Conservation (phyloP, 2,329 filamentous ascomycete species). For the Trichophyton rubrum region DNA sequence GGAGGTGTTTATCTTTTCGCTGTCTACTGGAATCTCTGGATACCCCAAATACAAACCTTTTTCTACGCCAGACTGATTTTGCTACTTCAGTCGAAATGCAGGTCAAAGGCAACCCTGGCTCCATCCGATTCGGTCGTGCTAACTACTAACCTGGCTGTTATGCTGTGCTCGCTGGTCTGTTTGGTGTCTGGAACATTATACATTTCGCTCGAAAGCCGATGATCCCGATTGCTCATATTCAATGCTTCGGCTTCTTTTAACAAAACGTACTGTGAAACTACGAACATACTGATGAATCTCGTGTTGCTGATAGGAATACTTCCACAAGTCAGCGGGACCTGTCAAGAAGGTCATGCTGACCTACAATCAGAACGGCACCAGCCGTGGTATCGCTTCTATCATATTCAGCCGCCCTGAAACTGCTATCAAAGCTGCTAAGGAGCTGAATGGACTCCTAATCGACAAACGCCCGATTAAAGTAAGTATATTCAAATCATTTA, state of each 20-base stretch:
- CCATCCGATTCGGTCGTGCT: background rate
- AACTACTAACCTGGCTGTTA: conserved; percentile 33
- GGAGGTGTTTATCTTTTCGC: background rate
- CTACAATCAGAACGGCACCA: conserved; percentile 83
- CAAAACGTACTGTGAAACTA: conserved; percentile 8
- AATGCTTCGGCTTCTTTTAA: conserved; percentile 13
- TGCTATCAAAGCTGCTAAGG: conserved; percentile 70
- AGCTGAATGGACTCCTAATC: conserved; percentile 78
- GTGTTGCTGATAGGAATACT: conserved; percentile 77
- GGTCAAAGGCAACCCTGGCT: background rate
- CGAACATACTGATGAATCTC: conserved; percentile 34
- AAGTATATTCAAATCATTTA: conserved; percentile 12
- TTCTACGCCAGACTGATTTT: background rate
- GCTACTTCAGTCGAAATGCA: background rate
- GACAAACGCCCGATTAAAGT: conserved; percentile 88
- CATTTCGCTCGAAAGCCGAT: conserved; percentile 12
- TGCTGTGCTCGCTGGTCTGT: conserved; percentile 51
- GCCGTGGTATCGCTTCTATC: conserved; percentile 84
- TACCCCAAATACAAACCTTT: background rate
- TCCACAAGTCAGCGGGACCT: conserved; percentile 70
- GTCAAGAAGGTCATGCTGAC: conserved; percentile 86
- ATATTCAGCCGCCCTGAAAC: conserved; percentile 70
- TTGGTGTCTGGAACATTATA: conserved; percentile 20
- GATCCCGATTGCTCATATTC: conserved; percentile 14
- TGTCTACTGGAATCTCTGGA: background rate